Percentiles rank a stretch among this genome's conserved stretches.
Conservation (phyloP, 2,329 filamentous ascomycete species). For the Ophiostoma piceae region DNA sequence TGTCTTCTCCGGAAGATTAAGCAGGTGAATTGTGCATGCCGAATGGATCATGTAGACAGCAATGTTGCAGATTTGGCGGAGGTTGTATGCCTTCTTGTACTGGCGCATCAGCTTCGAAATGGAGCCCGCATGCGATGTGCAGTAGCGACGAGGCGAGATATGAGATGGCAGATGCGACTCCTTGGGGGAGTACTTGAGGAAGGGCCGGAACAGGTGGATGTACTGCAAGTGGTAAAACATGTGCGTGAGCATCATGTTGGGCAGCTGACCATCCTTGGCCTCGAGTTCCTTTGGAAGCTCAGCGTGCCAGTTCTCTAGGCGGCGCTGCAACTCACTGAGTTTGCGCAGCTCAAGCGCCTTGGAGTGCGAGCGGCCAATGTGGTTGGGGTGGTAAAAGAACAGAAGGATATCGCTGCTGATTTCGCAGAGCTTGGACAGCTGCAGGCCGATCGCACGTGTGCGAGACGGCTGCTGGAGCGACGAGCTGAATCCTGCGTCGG, state of each 20-base stretch:
- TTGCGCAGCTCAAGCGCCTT: conserved; percentile 86
- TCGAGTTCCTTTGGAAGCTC: conserved; percentile 81
- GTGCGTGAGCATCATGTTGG: conserved; percentile 73
- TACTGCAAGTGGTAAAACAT: conserved; percentile 84
- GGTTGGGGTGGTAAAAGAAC: conserved; percentile 83
- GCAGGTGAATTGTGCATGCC: conserved; percentile 87
- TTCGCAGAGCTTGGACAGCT: conserved; percentile 79
- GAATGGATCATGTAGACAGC: conserved; percentile 94
- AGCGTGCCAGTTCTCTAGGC: conserved; percentile 83
- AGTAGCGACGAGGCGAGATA: conserved; percentile 84
- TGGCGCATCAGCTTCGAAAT: conserved; percentile 92
- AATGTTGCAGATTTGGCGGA: conserved; percentile 93
- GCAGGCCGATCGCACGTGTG: conserved; percentile 73
- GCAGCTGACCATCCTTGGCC: conserved; percentile 80
- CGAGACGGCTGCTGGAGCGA: conserved; percentile 72
- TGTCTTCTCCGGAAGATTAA: conserved; percentile 89
- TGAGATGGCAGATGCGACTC: conserved; percentile 79
- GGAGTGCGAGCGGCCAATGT: conserved; percentile 58
- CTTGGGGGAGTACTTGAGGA: conserved; percentile 67
- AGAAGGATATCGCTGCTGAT: conserved; percentile 87
- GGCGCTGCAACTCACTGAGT: conserved; percentile 82
- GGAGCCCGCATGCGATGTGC: conserved; percentile 79
- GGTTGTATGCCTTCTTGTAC: conserved; percentile 86
- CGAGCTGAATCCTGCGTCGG: conserved; percentile 71
- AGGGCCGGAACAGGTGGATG: conserved; percentile 24